Evolutionary conservation across 2,329 filamentous ascomycete genomes (phyloP), one percentile per base, ranked within the genome.

Genomic region (Cryphonectria japonica): DNA sequence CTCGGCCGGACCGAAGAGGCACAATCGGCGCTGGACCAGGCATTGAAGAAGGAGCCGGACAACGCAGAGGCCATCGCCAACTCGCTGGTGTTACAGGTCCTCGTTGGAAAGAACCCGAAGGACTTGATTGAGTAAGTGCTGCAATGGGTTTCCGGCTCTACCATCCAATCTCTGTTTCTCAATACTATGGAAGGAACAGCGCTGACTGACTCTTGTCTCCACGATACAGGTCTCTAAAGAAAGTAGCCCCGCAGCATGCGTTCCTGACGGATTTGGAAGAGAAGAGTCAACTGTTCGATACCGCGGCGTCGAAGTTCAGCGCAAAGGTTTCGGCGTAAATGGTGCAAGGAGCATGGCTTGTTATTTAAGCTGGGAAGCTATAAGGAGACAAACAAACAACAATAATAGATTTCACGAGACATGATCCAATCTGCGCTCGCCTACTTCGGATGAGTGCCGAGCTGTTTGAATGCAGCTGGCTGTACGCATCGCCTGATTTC

Each of bases 1-100:
- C 89, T 98, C 39, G 95, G 94, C 66, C 89, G 96, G 65, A 83
- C 93, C 57, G 94, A 96, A 73, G 96, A 98, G 85, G 94, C 95
- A 0, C 93, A 98, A 82, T 89, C 91, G 26, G 95, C 95, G 3
- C 74, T 98, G 74, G 89, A 95, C 75, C 89, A 95, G 81, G 95
- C 94, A 0, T 76, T 96, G 68, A 86, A 91, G 78, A 91, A 93
- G 80, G 90, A 95, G 72, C 88, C 91, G 1, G 84, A 88, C 69
- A 89, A 93, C 72, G 85, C 89, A 8, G 91, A 95, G 73, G 91
- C 92, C 29, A 89, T 98, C 77, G 94, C 94, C 73, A 98, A 98
- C 79, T 83, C 90, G 73, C 84, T 97, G 69, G 94, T 98, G 22
- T 81, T 98, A 79, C 92, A 92, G 65, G 89, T 92, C 6, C 85